These are phyloP conservation scores for Hypoxylon perforatum DNA, from an alignment of 495 filamentous ascomycete species.

Conservation along the genomic window DNA sequence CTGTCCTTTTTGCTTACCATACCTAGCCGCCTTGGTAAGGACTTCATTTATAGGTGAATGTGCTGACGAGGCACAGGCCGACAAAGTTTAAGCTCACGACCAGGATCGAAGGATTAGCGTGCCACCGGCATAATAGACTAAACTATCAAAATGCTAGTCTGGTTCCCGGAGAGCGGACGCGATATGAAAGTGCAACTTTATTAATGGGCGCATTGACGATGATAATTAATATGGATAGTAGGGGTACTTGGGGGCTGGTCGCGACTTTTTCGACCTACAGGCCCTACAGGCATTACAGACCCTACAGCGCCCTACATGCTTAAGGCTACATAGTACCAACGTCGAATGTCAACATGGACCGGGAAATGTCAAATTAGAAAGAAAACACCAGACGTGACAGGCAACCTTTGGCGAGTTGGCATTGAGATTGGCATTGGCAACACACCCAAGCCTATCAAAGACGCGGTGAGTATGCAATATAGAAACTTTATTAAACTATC, in stretches of 20 bases:
- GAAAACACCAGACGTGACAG: constrained; percentile 26
- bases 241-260: too few relatives aligned
- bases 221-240: constrained; percentile 34
- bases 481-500: constrained; percentile 38
- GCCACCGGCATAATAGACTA: constrained; percentile 38
- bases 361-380: constrained; percentile 35
- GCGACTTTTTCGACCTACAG: constrained; percentile 32
- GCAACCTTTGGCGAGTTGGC: constrained; percentile 26
- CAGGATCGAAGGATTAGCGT: constrained; percentile 21
- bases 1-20: too few relatives aligned
- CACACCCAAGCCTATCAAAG: constrained; percentile 31
- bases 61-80: constrained; percentile 26
- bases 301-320: too few relatives aligned
- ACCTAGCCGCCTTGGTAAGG: too few relatives aligned
- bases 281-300: too few relatives aligned
- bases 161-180: constrained; percentile 38
- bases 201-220: constrained; percentile 43
- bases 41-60: constrained; percentile 6
- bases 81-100: constrained; percentile 20
- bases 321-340: constrained; percentile 15
- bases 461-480: constrained; percentile 42
- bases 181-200: constrained; percentile 43
- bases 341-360: constrained; percentile 4
- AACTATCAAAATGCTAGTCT: constrained; percentile 38
- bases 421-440: constrained; percentile 2